phyloP scores from a whole-genome alignment of 2,329 filamentous ascomycete species.

The Knufia fluminis region DNA sequence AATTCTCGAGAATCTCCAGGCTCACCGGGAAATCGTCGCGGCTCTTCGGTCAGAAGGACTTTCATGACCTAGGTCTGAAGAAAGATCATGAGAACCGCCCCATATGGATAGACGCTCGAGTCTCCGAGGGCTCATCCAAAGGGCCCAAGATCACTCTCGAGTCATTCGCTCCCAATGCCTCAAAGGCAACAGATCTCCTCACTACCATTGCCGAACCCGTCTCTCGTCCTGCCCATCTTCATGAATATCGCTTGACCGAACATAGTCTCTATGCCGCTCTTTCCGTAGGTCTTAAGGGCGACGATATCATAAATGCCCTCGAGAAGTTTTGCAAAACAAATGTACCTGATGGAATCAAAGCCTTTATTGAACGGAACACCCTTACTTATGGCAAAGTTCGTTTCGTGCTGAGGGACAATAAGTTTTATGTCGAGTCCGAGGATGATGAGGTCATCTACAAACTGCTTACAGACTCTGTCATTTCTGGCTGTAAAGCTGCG shows the following conservation, averaged over 20 bases:
- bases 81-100: slow-evolving; percentile 82
- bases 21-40: not conserved
- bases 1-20: slow-evolving; percentile 5
- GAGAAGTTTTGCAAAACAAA: slow-evolving; percentile 84
- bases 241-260: slow-evolving; percentile 85
- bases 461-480: slow-evolving; percentile 74
- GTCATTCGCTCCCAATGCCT: slow-evolving; percentile 81
- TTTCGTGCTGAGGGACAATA: slow-evolving; percentile 86
- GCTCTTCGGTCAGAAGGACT: slow-evolving; percentile 59
- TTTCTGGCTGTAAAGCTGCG: slow-evolving; percentile 65
- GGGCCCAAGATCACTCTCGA: slow-evolving; percentile 77
- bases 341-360: slow-evolving; percentile 67
- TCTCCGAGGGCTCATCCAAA: slow-evolving; percentile 41
- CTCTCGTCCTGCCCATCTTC: slow-evolving; percentile 79
- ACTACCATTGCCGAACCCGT: slow-evolving; percentile 92
- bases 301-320: slow-evolving; percentile 82
- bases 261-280: slow-evolving; percentile 94
- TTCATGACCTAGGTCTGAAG: slow-evolving; percentile 73
- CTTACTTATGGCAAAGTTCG: slow-evolving; percentile 93
- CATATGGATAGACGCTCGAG: slow-evolving; percentile 75
- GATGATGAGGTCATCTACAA: slow-evolving; percentile 79
- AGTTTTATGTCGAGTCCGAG: slow-evolving; percentile 86
- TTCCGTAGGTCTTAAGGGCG: slow-evolving; percentile 79
- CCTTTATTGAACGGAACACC: slow-evolving; percentile 74
- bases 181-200: slow-evolving; percentile 84